Conservation (phyloP, 1,284 basidiomycete species). For the Mycena citricolor region DNA sequence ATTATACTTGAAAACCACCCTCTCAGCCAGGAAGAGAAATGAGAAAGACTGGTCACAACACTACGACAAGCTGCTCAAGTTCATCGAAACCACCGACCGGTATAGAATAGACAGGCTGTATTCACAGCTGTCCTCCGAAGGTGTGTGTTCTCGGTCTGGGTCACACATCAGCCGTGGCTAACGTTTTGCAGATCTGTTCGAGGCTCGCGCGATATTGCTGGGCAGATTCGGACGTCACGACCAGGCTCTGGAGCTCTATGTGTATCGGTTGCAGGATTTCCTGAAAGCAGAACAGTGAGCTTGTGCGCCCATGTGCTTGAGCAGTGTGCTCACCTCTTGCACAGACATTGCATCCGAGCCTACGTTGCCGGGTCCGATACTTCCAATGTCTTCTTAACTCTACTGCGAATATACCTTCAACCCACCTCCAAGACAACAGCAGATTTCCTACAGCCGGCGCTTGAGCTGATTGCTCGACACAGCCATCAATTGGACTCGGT, state of each 20-base stretch:
- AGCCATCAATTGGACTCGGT: conserved; percentile 78
- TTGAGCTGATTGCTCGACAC: conserved; percentile 83
- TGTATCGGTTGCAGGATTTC: conserved; percentile 82
- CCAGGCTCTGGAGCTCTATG: conserved; percentile 90
- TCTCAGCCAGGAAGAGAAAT: conserved; percentile 51
- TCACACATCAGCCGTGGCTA: neutral
- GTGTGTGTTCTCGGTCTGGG: conserved; percentile 42
- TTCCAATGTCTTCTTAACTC: conserved; percentile 73
- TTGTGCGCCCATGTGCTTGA: conserved; percentile 4
- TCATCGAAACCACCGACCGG: conserved; percentile 70
- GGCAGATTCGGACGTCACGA: conserved; percentile 91
- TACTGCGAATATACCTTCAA: conserved; percentile 86
- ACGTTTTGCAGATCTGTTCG: conserved; percentile 64
- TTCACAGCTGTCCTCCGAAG: conserved; percentile 71
- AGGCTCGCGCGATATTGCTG: conserved; percentile 87
- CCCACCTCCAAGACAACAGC: conserved; percentile 51
- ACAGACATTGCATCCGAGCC: conserved; percentile 83
- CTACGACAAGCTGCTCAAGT: conserved; percentile 74
- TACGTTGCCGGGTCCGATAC: conserved; percentile 64
- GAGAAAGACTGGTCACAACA: conserved; percentile 46
- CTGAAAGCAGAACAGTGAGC: conserved; percentile 84
- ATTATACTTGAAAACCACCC: conserved; percentile 74
- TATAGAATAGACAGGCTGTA: conserved; percentile 84
- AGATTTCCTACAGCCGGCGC: conserved; percentile 73
- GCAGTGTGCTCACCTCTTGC: conserved; percentile 9